A percentile compares a stretch with the other conserved stretches of the same genome.
These are phyloP conservation scores for Ajuga chamaepitys DNA, from an alignment of 257 asterid genomes.

Conservation along the genomic window DNA sequence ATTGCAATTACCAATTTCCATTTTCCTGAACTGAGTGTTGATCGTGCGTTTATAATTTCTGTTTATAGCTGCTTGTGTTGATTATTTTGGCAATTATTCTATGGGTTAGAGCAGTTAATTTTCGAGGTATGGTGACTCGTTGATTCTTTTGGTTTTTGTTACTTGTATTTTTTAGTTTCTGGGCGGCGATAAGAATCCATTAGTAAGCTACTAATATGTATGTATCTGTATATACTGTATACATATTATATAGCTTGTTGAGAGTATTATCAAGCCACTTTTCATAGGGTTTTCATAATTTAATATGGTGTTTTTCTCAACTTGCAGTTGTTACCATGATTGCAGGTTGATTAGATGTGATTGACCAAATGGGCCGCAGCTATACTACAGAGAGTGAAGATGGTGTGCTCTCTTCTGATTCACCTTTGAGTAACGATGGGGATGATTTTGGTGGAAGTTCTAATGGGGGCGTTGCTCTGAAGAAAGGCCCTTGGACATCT, in stretches of 20 bases:
- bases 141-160: not conserved
- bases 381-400: conserved; percentile 38
- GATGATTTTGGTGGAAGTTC: conserved; percentile 34
- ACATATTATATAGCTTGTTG: conserved; percentile 7
- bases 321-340: conserved; percentile 17
- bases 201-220: conserved; percentile 8
- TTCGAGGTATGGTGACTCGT: conserved; percentile 6
- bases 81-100: conserved; percentile 1
- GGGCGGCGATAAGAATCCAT: conserved; percentile 8
- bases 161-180: conserved; percentile 13
- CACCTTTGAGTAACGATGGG: conserved; percentile 45
- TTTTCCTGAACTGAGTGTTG: conserved; percentile 15
- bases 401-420: conserved; percentile 43
- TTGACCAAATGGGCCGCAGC: conserved; percentile 35
- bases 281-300: not conserved
- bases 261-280: conserved; percentile 5
- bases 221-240: not conserved
- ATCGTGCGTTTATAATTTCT: not conserved
- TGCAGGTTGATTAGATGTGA: conserved; percentile 21
- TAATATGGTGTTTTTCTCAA: not conserved
- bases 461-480: conserved; percentile 32
- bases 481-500: conserved; percentile 71
- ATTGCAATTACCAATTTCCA: conserved; percentile 4
- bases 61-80: not conserved
- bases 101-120: conserved; percentile 3